Conservation (phyloP, 177 flowering plant species). For the Vitis hybrid region DNA sequence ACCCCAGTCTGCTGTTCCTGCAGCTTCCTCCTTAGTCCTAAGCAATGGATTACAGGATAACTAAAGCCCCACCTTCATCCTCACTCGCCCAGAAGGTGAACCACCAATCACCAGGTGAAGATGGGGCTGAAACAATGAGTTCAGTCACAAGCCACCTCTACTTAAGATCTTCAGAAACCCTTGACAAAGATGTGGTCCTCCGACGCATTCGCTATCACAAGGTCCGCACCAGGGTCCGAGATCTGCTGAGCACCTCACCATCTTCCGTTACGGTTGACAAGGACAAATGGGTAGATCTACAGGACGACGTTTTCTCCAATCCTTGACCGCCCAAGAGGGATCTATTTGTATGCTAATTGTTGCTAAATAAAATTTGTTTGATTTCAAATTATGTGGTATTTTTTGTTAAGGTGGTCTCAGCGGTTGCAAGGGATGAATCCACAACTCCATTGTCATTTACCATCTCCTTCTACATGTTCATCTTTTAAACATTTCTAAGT, state of each 20-base stretch:
- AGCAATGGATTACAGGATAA: slow-evolving; percentile 37
- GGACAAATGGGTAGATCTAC: slow-evolving; percentile 20
- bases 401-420: too few species aligned
- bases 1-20: background rate
- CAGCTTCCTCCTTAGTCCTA: too few species aligned
- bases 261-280: background rate
- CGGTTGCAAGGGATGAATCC: too few species aligned
- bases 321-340: slow-evolving; percentile 12
- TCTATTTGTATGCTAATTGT: background rate
- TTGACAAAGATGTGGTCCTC: slow-evolving; percentile 62
- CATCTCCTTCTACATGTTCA: too few species aligned
- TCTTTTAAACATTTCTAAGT: too few species aligned
- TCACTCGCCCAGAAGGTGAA: slow-evolving; percentile 14
- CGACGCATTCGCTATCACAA: slow-evolving; percentile 62
- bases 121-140: slow-evolving; percentile 6
- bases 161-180: slow-evolving; percentile 35
- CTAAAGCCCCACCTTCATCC: slow-evolving; percentile 19
- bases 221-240: slow-evolving; percentile 33
- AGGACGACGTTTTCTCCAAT: slow-evolving; percentile 18
- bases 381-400: background rate
- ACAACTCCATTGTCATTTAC: too few species aligned
- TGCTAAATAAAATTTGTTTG: background rate
- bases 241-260: slow-evolving; percentile 13
- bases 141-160: slow-evolving; percentile 41
- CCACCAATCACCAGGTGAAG: slow-evolving; percentile 6